Percentiles rank a stretch among this genome's conserved stretches.
Conservation (phyloP, 1,284 basidiomycete species). For the Marasmius sp. region DNA sequence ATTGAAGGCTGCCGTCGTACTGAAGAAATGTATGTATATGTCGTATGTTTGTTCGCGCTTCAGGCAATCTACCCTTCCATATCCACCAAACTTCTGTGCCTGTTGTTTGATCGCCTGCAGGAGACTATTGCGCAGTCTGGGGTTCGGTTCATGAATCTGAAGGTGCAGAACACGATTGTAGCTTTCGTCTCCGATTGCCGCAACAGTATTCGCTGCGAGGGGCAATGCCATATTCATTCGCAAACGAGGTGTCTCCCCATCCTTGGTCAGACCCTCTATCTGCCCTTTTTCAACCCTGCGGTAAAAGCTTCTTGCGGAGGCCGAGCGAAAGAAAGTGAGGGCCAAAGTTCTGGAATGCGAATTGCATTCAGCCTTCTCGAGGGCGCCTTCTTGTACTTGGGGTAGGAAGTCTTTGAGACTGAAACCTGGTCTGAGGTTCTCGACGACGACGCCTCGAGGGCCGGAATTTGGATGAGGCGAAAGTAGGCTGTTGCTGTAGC, state of each 20-base stretch:
- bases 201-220: neutral
- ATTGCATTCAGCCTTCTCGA: neutral
- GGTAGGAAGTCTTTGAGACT: neutral
- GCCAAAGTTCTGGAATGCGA: neutral
- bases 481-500: neutral
- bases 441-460: neutral
- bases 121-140: no score
- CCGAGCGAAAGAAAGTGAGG: neutral
- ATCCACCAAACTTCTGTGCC: no score
- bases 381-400: neutral
- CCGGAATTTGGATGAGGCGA: neutral
- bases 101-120: no score
- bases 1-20: no score
- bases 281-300: neutral
- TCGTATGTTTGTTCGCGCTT: no score
- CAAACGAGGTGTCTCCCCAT: neutral
- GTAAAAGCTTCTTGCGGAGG: neutral
- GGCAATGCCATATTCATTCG: neutral
- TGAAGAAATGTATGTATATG: no score
- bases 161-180: neutral
- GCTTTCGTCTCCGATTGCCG: neutral
- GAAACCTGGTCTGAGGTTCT: neutral
- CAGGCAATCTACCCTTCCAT: no score
- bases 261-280: neutral
- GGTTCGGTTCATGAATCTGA: neutral